Conservation (phyloP, 2,329 filamentous ascomycete species). For the Hymenoscyphus linearis region DNA sequence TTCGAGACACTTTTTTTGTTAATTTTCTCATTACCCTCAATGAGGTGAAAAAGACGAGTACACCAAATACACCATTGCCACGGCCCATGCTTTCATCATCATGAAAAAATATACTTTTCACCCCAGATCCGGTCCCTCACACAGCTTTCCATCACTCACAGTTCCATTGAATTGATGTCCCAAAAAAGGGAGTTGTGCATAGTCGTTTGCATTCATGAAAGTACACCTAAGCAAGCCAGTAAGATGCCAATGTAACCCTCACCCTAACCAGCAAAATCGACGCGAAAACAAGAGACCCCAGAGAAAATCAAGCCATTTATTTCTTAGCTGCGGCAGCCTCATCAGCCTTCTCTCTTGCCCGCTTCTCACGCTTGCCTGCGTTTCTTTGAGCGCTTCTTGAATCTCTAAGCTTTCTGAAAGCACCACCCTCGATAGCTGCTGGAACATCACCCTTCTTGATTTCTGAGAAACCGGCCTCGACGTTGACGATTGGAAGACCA, state of each 20-base stretch:
- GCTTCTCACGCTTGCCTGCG: conserved; percentile 86
- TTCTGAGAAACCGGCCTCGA: conserved; percentile 60
- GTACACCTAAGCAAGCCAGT: conserved; percentile 33
- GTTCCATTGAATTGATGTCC: not conserved
- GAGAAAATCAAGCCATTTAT: conserved; percentile 46
- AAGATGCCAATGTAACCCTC: conserved; percentile 28
- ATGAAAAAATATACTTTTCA: not conserved
- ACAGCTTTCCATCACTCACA: not conserved
- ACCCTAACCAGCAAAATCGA: conserved; percentile 27
- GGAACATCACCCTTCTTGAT: conserved; percentile 80
- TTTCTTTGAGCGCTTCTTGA: conserved; percentile 79
- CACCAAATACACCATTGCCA: not conserved
- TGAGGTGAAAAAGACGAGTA: not conserved
- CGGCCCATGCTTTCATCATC: not conserved
- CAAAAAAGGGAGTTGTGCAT: conserved; percentile 16
- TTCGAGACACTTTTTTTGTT: not conserved
- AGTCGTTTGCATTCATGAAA: conserved; percentile 33
- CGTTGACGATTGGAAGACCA: conserved; percentile 68
- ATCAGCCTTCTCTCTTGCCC: conserved; percentile 80
- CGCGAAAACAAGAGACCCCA: conserved; percentile 28
- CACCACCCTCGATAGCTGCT: conserved; percentile 71
- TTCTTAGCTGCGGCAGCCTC: conserved; percentile 77
- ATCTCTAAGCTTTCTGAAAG: conserved; percentile 79
- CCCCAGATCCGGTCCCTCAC: not conserved
- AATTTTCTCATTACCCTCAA: not conserved